Conservation (phyloP, 257 asterid species). For the Agastache rugosa region DNA sequence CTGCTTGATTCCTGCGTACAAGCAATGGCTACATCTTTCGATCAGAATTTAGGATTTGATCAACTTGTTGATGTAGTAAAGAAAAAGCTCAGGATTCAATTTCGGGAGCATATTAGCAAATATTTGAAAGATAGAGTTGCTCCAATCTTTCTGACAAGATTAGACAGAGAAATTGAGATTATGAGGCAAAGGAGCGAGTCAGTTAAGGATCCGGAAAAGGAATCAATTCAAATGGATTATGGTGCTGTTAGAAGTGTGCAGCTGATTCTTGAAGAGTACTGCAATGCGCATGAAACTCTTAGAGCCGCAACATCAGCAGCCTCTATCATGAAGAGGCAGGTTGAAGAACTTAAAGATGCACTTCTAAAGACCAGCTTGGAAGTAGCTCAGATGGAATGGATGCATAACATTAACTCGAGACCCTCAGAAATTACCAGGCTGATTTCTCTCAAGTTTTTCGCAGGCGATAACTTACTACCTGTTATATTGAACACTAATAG, state of each 20-base stretch:
- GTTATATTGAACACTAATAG: conserved; percentile 72
- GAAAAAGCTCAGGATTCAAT: conserved; percentile 63
- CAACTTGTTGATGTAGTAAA: conserved; percentile 81
- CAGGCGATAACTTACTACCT: conserved; percentile 65
- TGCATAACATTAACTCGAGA: conserved; percentile 64
- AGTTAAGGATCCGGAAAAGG: conserved; percentile 48
- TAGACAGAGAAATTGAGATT: conserved; percentile 69
- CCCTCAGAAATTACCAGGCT: conserved; percentile 70
- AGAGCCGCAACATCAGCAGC: conserved; percentile 90
- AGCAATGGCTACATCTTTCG: conserved; percentile 68
- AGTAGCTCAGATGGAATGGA: conserved; percentile 92
- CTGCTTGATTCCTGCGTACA: conserved; percentile 86
- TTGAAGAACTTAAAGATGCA: conserved; percentile 76
- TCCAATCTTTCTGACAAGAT: conserved; percentile 60
- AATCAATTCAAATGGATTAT: conserved; percentile 45
- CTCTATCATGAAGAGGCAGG: conserved; percentile 79
- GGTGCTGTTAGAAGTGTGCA: conserved; percentile 60
- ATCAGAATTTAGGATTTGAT: conserved; percentile 85
- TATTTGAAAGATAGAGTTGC: conserved; percentile 85
- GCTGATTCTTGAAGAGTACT: conserved; percentile 85
- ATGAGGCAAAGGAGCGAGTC: conserved; percentile 59
- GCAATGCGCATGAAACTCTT: conserved; percentile 85
- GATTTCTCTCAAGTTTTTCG: conserved; percentile 60
- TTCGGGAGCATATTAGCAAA: conserved; percentile 73
- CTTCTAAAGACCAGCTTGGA: conserved; percentile 81